Evolutionary conservation across 208 protist genomes (phyloP).

Genomic region (Trypanosoma boissoni): DNA sequence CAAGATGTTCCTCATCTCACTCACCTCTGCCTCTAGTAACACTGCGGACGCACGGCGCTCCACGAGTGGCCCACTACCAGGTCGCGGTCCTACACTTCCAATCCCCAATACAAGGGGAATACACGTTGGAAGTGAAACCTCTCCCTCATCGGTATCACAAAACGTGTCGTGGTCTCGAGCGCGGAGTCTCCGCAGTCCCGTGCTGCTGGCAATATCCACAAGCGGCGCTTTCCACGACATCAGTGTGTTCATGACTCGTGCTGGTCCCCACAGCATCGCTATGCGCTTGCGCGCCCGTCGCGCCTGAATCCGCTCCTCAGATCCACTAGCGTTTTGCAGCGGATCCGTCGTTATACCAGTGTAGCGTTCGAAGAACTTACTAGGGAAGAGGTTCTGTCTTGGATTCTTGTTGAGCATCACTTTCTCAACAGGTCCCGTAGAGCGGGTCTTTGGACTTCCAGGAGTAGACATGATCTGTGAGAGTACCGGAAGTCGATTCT

Average conservation of each 20-base stretch:
- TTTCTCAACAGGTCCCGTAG: constrained; percentile 29
- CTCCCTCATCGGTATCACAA: too few relatives aligned
- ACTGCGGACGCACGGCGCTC: background rate
- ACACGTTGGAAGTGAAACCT: background rate
- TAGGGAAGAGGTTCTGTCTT: constrained; percentile 3
- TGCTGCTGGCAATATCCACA: background rate
- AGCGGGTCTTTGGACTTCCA: background rate
- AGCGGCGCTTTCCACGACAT: constrained; percentile 57
- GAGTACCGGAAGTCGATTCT: constrained; percentile 2
- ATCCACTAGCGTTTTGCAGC: too few relatives aligned
- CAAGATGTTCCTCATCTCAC: constrained; percentile 34
- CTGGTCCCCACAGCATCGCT: constrained; percentile 48
- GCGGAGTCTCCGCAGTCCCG: background rate
- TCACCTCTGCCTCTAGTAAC: constrained; percentile 30
- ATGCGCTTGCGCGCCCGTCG: constrained; percentile 38
- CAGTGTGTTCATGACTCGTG: constrained; percentile 76
- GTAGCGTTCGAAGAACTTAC: constrained; percentile 6
- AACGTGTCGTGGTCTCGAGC: too few relatives aligned
- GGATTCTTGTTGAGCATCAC: constrained; percentile 23
- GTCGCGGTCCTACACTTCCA: background rate
- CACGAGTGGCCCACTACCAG: background rate
- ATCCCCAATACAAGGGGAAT: background rate
- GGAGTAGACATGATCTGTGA: constrained; percentile 1
- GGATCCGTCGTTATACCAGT: too few relatives aligned
- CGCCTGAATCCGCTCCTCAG: constrained; percentile 29